phyloP scores from a whole-genome alignment of 2,329 filamentous ascomycete species.

The Hymenoscyphus fructigenus region DNA sequence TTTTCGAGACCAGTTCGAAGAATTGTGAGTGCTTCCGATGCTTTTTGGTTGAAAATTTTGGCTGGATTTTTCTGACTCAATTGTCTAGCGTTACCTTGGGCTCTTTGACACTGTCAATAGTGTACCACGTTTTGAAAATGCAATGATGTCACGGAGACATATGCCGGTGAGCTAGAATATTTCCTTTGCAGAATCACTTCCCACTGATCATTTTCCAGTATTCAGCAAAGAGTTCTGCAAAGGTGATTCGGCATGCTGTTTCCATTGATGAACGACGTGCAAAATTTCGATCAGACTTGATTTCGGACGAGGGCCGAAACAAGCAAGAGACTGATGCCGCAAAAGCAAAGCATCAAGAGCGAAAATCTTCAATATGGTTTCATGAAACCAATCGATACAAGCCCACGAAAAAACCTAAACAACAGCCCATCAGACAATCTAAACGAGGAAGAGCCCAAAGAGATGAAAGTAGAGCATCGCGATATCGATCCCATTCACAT shows the following conservation, averaged over 20 bases:
- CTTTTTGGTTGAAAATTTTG: not conserved
- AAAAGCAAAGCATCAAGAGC: not conserved
- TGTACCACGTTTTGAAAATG: conserved; percentile 68
- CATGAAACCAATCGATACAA: conserved; percentile 9
- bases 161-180: conserved; percentile 1
- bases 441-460: not conserved
- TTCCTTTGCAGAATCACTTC: too few relatives aligned
- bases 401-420: not conserved
- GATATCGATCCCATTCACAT: conserved; percentile 41
- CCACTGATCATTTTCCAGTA: conserved; percentile 4
- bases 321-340: conserved; percentile 1
- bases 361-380: conserved; percentile 2
- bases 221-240: conserved; percentile 16
- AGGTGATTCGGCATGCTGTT: conserved; percentile 19
- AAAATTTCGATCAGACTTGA: conserved; percentile 15
- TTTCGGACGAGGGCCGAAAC: conserved; percentile 7
- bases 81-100: conserved; percentile 60
- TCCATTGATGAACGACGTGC: conserved; percentile 19
- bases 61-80: not conserved
- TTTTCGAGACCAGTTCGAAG: conserved; percentile 73
- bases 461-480: not conserved
- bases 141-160: conserved; percentile 5
- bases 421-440: not conserved
- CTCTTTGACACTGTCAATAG: conserved; percentile 83
- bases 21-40: conserved; percentile 43